Percentiles rank a stretch among this genome's conserved stretches.
These are phyloP conservation scores for Geopyxis carbonaria DNA, from an alignment of 495 filamentous ascomycete species.

Conservation along the genomic window DNA sequence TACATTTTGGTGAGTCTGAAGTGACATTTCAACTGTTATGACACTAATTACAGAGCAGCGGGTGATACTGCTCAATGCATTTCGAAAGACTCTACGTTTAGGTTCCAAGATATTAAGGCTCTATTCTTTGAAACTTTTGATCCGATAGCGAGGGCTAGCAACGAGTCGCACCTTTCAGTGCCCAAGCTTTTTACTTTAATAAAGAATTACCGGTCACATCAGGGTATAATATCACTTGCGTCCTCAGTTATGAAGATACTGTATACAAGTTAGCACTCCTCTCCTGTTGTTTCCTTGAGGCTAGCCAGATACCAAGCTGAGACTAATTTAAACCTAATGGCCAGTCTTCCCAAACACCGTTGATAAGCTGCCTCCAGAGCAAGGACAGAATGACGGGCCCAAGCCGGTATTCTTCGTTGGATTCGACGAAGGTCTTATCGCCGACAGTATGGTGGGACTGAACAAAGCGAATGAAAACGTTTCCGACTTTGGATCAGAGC, in stretches of 20 bases:
- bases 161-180: conserved; percentile 11
- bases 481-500: conserved; percentile 30
- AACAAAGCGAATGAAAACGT: conserved; percentile 22
- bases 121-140: conserved; percentile 28
- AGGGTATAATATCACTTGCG: conserved; percentile 30
- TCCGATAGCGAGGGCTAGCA: conserved; percentile 2
- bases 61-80: conserved; percentile 34
- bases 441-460: conserved; percentile 18
- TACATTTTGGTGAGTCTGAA: conserved; percentile 31
- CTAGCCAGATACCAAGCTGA: too few species aligned
- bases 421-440: conserved; percentile 22
- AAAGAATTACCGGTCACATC: conserved; percentile 32
- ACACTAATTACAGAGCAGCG: conserved; percentile 11
- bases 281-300: background rate
- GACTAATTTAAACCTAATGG: background rate
- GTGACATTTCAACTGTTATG: background rate
- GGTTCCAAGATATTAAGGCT: conserved; percentile 30
- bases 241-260: conserved; percentile 28
- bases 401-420: conserved; percentile 29
- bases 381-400: conserved; percentile 27
- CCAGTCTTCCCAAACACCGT: conserved; percentile 24
- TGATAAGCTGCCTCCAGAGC: conserved; percentile 30
- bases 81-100: conserved; percentile 31
- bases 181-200: conserved; percentile 25
- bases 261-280: conserved; percentile 13